Evolutionary conservation across 2,329 filamentous ascomycete species (phyloP), one percentile per base, ranked within the genome.

Genomic region (Dryadomyces quercivorus): DNA sequence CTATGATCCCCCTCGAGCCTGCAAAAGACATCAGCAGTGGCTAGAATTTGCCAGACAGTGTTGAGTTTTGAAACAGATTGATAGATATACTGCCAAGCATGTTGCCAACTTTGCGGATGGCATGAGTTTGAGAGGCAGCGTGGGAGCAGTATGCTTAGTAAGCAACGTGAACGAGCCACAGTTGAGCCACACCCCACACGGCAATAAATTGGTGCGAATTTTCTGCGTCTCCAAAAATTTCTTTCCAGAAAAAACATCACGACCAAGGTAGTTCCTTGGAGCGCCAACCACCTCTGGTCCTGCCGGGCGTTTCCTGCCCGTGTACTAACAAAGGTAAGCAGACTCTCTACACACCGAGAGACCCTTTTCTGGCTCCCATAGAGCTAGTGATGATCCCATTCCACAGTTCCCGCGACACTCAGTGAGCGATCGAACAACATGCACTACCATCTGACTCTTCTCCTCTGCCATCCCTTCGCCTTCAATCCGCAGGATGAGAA

Each of bases 391-490:
- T 79, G 78, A 81, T 70, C 66, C 60, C 63, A 67, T 70, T 72
- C 76, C 75, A 80, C 76, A 71, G 76, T 81, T 81, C 76, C 66
- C 75, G 79, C 75, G 77, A 82, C 63, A 61, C 63, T 73, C 75
- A 75, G 40, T 61, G 79, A 82, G 78, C 79, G 76, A 65, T 66
- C 63, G 74, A 80, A 82, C 75, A 75, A 84, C 82, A 85, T 85
- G 82, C 82, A 85, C 81, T 83, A 85, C 82, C 82, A 85, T 85
- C 82, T 85, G 82, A 80, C 82, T 70, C 72, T 61, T 59, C 54
- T 44, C 38, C 21, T 53, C 45, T 26, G 16, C 10, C 21, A 18
- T 7, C 31, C 13, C 20, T 51, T 16, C n/a, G 8, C 48, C 5
- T 26, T 26, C 26, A 50, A 44, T 47, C 31, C 44, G 56, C 53